Percentiles rank a stretch among this genome's conserved stretches.
These are phyloP conservation scores for Cryptococcus sp. DNA, from an alignment of 1,284 basidiomycete species.

Conservation along the genomic window DNA sequence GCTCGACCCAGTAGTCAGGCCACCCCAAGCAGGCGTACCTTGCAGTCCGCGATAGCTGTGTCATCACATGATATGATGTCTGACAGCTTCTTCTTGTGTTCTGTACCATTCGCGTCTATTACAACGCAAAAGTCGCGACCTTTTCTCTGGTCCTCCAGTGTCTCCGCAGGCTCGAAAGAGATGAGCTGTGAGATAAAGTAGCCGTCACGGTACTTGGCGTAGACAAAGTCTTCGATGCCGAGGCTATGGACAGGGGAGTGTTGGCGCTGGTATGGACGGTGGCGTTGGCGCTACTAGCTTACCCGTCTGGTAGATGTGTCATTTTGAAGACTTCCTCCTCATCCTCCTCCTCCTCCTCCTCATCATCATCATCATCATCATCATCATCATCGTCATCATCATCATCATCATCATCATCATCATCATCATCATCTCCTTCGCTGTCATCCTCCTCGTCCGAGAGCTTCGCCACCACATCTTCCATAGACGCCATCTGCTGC, in stretches of 20 bases:
- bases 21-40: conserved; percentile 13
- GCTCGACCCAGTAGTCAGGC: neutral
- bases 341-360: neutral
- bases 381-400: neutral
- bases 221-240: conserved; percentile 3
- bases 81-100: conserved; percentile 2
- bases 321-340: neutral
- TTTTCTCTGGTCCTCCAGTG: conserved; percentile 6
- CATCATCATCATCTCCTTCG: neutral
- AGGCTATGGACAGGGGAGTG: neutral
- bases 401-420: neutral
- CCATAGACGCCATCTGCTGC: neutral
- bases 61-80: conserved; percentile 25
- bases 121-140: conserved; percentile 20
- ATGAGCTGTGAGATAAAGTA: conserved; percentile 11
- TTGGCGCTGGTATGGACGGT: neutral
- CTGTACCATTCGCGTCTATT: conserved; percentile 9
- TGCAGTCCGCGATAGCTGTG: conserved; percentile 23
- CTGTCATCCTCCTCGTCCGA: neutral
- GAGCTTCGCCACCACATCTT: too few relatives aligned
- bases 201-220: conserved; percentile 1
- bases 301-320: conserved; percentile 3
- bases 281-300: neutral
- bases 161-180: conserved; percentile 15
- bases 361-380: neutral